Evolutionary conservation across 192 early-diverging fungal genomes (phyloP).

Genomic region (Lunasporangiospora selenospora): DNA sequence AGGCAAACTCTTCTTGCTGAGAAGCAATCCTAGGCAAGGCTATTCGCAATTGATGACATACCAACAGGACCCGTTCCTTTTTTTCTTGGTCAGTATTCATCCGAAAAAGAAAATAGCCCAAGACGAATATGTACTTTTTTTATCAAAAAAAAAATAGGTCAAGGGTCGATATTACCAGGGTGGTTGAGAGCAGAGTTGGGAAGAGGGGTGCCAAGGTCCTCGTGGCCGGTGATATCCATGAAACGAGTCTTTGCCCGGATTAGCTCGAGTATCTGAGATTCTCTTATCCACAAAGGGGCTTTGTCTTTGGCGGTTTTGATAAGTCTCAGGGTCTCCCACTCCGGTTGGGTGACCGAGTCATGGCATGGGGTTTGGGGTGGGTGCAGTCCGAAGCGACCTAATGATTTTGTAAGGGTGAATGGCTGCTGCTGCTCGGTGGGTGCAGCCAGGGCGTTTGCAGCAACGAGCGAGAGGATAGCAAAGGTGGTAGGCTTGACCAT

Average conservation of each 20-base stretch:
- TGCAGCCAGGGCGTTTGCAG: slow-evolving; percentile 28
- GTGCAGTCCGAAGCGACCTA: too few relatives aligned
- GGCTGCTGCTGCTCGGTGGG: slow-evolving; percentile 34
- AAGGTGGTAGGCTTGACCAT: slow-evolving; percentile 41
- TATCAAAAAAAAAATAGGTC: too few relatives aligned
- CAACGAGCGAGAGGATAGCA: slow-evolving; percentile 37
- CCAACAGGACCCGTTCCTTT: too few relatives aligned
- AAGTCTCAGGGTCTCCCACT: slow-evolving; percentile 26
- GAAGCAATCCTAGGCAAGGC: slow-evolving; percentile 60
- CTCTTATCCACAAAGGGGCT: slow-evolving; percentile 62
- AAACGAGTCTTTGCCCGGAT: slow-evolving; percentile 70
- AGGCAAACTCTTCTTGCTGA: slow-evolving; percentile 65
- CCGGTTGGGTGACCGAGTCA: too few relatives aligned
- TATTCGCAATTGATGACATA: slow-evolving; percentile 5
- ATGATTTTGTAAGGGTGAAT: slow-evolving; percentile 15
- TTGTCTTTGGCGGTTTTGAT: slow-evolving; percentile 53
- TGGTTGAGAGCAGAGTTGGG: too few relatives aligned
- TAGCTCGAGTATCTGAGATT: slow-evolving; percentile 72
- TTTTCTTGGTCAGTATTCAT: too few relatives aligned
- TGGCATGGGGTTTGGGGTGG: not conserved
- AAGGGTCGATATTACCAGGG: slow-evolving; percentile 14
- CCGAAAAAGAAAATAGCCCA: too few relatives aligned
- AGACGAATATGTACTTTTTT: too few relatives aligned
- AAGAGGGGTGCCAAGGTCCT: slow-evolving; percentile 50
- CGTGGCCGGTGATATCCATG: slow-evolving; percentile 89